Evolutionary conservation across 2,329 filamentous ascomycete genomes (phyloP).

Genomic region (Epichloe gansuensis): DNA sequence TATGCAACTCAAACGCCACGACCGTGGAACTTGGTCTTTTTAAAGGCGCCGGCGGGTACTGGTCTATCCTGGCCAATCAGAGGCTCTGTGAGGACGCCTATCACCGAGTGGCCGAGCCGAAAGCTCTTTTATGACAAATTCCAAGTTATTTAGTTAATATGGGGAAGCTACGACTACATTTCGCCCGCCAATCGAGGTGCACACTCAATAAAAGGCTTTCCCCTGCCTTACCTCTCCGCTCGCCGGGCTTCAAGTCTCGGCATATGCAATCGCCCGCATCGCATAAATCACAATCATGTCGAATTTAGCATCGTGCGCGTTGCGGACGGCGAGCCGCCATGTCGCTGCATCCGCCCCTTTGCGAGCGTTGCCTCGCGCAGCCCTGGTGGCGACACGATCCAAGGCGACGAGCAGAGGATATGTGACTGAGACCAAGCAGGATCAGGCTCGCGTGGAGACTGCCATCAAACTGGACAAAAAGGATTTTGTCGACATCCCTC

Average conservation of each 20-base stretch:
- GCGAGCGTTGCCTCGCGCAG: slow-evolving; percentile 18
- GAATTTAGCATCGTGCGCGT: slow-evolving; percentile 51
- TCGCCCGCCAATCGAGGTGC: slow-evolving; percentile 1
- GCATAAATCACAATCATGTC: slow-evolving; percentile 35
- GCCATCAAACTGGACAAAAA: slow-evolving; percentile 79
- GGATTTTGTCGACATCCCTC: slow-evolving; percentile 51
- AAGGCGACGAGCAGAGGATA: slow-evolving; percentile 45
- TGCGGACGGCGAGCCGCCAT: slow-evolving; percentile 62
- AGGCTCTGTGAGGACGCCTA: slow-evolving; percentile 15
- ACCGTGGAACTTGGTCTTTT: not conserved
- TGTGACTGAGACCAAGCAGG: slow-evolving; percentile 71
- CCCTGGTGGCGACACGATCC: slow-evolving; percentile 14
- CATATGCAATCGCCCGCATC: slow-evolving; percentile 11
- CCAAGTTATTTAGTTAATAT: slow-evolving; percentile 9
- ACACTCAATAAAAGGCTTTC: not conserved
- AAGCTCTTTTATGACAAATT: slow-evolving; percentile 22
- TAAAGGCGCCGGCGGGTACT: not conserved
- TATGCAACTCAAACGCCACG: not conserved
- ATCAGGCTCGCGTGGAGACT: slow-evolving; percentile 73
- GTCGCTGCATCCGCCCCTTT: slow-evolving; percentile 21
- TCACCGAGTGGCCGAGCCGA: slow-evolving; percentile 25
- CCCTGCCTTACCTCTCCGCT: slow-evolving; percentile 6
- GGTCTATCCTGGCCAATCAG: slow-evolving; percentile 18
- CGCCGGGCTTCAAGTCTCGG: slow-evolving; percentile 8
- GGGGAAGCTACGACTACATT: slow-evolving; percentile 3